These are phyloP conservation scores for Carex myosuroides DNA, from an alignment of 176 grass and related monocot genomes.

Conservation along the genomic window DNA sequence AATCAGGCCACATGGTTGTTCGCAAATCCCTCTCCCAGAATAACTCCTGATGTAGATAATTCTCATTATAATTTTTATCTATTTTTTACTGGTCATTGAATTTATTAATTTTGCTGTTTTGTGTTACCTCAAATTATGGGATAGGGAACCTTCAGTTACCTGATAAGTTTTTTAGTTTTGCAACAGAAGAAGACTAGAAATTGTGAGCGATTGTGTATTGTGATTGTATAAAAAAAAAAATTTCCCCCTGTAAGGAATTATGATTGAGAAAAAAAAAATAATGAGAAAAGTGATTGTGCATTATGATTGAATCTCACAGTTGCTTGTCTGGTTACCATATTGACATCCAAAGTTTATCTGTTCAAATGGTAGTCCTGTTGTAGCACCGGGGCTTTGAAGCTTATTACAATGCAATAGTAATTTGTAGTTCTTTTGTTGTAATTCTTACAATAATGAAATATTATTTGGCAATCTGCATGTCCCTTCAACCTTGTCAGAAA, in stretches of 20 bases:
- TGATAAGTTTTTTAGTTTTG: not conserved
- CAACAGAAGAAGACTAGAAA: not conserved
- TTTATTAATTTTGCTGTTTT: constrained; percentile 6
- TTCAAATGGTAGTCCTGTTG: not conserved
- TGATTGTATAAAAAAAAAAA: not conserved
- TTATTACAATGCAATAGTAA: not conserved
- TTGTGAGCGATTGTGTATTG: not conserved
- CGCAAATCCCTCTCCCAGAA: constrained; percentile 26
- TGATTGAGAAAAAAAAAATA: not conserved
- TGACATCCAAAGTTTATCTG: too few species aligned
- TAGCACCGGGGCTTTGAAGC: not conserved
- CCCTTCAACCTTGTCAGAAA: not conserved
- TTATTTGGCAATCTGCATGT: not conserved
- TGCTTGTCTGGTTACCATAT: too few species aligned
- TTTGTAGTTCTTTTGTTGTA: constrained; percentile 3
- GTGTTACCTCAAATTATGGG: constrained; percentile 5
- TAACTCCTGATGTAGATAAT: constrained; percentile 20
- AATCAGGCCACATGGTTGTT: constrained; percentile 47
- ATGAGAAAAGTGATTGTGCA: not conserved
- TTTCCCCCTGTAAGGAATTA: not conserved
- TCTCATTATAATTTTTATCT: not conserved
- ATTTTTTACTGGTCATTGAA: not conserved
- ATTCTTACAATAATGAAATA: not conserved
- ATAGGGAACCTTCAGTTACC: not conserved
- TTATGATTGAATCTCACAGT: too few species aligned